Evolutionary conservation across 176 grass and related monocot species (phyloP).

Genomic region (Eremochloa ophiuroides): DNA sequence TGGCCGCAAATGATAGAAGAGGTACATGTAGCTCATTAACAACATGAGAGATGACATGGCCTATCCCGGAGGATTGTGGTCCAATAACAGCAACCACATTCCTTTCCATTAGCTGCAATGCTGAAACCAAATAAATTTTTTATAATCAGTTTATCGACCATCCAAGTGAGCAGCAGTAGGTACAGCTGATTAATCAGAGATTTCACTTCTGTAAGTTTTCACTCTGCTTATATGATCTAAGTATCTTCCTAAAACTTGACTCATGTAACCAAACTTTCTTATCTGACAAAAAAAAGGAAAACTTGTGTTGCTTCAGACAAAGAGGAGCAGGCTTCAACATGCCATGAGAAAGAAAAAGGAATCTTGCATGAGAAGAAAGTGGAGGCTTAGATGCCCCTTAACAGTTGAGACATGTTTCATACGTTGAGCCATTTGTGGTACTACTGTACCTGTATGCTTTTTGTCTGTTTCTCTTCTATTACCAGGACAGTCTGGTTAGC

Average conservation of each 20-base stretch:
- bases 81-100: conserved; percentile 72
- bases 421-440: conserved; percentile 20
- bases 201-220: not conserved
- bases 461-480: conserved; percentile 36
- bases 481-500: conserved; percentile 14
- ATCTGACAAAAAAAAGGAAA: not conserved
- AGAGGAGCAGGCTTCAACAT: not conserved
- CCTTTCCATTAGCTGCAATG: conserved; percentile 71
- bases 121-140: conserved; percentile 38
- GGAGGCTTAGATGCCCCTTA: conserved; percentile 19
- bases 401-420: conserved; percentile 14
- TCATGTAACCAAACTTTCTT: not conserved
- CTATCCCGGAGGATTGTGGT: conserved; percentile 68
- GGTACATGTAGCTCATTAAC: conserved; percentile 74
- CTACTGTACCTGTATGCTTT: conserved; percentile 33
- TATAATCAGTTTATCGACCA: conserved; percentile 24
- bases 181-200: not conserved
- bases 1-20: conserved; percentile 71
- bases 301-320: conserved; percentile 2
- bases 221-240: conserved; percentile 14
- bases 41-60: conserved; percentile 76
- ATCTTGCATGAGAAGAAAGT: conserved; percentile 34
- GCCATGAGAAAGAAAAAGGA: conserved; percentile 13
- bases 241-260: not conserved
- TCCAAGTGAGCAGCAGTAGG: not conserved